These are phyloP conservation scores for Apiospora sp. DNA, from an alignment of 2,329 filamentous ascomycete genomes.

Conservation along the genomic window DNA sequence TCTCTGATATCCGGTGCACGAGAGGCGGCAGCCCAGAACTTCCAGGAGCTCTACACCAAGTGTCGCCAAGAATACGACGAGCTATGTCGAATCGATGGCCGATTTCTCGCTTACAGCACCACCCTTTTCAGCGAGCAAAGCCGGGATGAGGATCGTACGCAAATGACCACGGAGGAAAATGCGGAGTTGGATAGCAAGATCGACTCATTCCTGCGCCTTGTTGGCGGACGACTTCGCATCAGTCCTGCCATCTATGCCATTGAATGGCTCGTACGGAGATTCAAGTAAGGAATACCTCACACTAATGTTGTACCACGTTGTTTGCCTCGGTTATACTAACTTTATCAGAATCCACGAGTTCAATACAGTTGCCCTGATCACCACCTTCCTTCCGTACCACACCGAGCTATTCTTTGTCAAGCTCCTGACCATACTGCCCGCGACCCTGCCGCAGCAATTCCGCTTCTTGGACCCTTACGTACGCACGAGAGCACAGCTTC, in stretches of 20 bases:
- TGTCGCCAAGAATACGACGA: constrained; percentile 92
- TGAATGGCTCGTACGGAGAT: constrained; percentile 93
- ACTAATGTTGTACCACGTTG: background rate
- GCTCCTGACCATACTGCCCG: constrained; percentile 84
- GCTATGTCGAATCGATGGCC: constrained; percentile 83
- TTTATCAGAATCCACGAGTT: constrained; percentile 81
- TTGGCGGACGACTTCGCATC: constrained; percentile 78
- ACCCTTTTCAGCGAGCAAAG: constrained; percentile 95
- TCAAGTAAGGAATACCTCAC: constrained; percentile 64
- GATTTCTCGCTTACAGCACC: constrained; percentile 77
- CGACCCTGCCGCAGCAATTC: constrained; percentile 76
- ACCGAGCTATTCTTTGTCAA: constrained; percentile 84
- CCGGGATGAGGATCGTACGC: constrained; percentile 83
- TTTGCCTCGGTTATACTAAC: constrained; percentile 11
- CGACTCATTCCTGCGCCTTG: constrained; percentile 83
- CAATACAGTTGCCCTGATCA: constrained; percentile 79
- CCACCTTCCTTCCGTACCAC: constrained; percentile 94
- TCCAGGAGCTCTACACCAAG: constrained; percentile 85
- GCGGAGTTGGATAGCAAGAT: constrained; percentile 79
- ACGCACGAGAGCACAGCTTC: constrained; percentile 76
- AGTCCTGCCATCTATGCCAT: constrained; percentile 89
- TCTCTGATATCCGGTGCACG: constrained; percentile 92
- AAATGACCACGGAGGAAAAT: constrained; percentile 85
- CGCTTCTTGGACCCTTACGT: constrained; percentile 89
- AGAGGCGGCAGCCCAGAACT: constrained; percentile 86